Percentiles rank a stretch among this genome's conserved stretches.
phyloP scores from a whole-genome alignment of 2,329 filamentous ascomycete species.

The Ophiosphaerella narmari region DNA sequence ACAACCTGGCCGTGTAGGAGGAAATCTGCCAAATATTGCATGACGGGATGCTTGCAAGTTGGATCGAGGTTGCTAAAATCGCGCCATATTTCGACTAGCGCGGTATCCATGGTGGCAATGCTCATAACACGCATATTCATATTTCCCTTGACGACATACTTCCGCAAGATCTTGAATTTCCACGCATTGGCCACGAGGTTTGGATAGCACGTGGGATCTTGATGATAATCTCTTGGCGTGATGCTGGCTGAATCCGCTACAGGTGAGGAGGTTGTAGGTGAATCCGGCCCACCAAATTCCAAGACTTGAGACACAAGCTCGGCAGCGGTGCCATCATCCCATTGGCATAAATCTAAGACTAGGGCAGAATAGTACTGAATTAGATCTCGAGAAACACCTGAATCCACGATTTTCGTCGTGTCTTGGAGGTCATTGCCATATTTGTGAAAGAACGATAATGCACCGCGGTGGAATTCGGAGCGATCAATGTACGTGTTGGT shows the following conservation, averaged over 20 bases:
- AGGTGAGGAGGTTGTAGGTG: slow-evolving; percentile 22
- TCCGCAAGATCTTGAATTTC: slow-evolving; percentile 70
- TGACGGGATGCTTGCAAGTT: slow-evolving; percentile 54
- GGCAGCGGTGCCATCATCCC: slow-evolving; percentile 28
- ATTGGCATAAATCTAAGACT: slow-evolving; percentile 31
- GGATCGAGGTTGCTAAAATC: slow-evolving; percentile 53
- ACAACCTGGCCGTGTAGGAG: slow-evolving; percentile 73
- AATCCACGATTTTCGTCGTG: slow-evolving; percentile 32
- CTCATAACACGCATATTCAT: slow-evolving; percentile 89
- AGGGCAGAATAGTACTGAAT: slow-evolving; percentile 26
- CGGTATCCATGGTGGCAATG: slow-evolving; percentile 72
- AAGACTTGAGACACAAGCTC: slow-evolving; percentile 32
- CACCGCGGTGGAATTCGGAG: slow-evolving; percentile 23
- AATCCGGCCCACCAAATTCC: slow-evolving; percentile 27
- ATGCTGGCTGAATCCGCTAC: slow-evolving; percentile 2
- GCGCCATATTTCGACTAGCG: slow-evolving; percentile 67
- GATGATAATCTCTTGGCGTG: slow-evolving; percentile 19
- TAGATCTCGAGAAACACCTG: slow-evolving; percentile 30
- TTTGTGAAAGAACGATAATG: slow-evolving; percentile 31
- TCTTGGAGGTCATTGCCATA: slow-evolving; percentile 36
- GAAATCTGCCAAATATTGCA: slow-evolving; percentile 71
- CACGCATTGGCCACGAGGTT: slow-evolving; percentile 66
- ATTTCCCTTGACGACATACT: slow-evolving; percentile 78
- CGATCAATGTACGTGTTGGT: slow-evolving; percentile 15
- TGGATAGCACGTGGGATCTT: slow-evolving; percentile 43